These are phyloP conservation scores for Patellifolia procumbens DNA, from an alignment of 179 eudicot species.

Conservation along the genomic window DNA sequence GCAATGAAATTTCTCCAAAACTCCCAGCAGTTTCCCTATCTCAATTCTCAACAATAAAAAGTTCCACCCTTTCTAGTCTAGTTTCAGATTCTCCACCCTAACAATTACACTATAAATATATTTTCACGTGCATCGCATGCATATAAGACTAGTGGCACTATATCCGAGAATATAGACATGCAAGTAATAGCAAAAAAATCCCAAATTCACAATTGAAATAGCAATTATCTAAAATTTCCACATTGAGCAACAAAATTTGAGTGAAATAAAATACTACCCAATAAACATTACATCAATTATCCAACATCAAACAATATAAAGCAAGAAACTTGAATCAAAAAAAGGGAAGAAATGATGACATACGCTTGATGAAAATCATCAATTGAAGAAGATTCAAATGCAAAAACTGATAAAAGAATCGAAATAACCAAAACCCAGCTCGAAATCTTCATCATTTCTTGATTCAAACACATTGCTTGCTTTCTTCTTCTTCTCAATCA, in stretches of 20 bases:
- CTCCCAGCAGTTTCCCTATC: too few species aligned
- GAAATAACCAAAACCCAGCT: constrained; percentile 42
- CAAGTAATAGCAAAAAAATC: constrained; percentile 5
- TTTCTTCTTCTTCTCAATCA: background rate
- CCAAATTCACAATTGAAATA: constrained; percentile 7
- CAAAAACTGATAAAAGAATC: constrained; percentile 29
- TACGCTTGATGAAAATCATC: constrained; percentile 71
- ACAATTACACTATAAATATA: too few species aligned
- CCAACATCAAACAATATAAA: background rate
- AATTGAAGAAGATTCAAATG: constrained; percentile 50
- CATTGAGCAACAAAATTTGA: background rate
- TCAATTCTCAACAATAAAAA: too few species aligned
- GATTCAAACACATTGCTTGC: constrained; percentile 1
- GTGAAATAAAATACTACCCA: background rate
- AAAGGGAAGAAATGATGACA: constrained; percentile 23
- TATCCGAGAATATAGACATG: too few species aligned
- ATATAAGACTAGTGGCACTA: too few species aligned
- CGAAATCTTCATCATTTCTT: constrained; percentile 43
- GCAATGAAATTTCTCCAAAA: too few species aligned
- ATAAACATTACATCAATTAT: background rate
- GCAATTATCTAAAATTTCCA: background rate
- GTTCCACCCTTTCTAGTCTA: too few species aligned
- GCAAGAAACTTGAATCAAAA: constrained; percentile 3
- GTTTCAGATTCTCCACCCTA: too few species aligned
- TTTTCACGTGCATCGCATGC: too few species aligned